Evolutionary conservation across 768 basidiomycete species (phyloP).

Genomic region (Zangia roseola): DNA sequence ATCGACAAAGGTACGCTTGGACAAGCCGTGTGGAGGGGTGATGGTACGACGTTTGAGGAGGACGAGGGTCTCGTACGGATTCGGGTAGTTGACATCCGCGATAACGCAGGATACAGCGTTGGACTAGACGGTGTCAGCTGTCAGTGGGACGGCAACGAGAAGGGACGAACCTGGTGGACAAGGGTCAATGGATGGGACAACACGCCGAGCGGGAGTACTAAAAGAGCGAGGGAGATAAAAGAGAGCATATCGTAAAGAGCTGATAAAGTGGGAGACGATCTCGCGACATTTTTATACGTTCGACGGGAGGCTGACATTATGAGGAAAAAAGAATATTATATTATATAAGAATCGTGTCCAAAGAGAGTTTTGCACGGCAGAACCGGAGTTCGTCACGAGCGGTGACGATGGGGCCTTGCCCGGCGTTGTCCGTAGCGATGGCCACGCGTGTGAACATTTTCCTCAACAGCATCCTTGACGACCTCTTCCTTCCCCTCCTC

Average conservation of each 20-base stretch:
- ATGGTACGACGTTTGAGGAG: conserved; percentile 24
- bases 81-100: conserved; percentile 25
- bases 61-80: conserved; percentile 19
- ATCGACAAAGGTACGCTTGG: conserved; percentile 22
- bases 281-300: no score
- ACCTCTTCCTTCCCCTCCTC: conserved; percentile 34
- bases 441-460: conserved; percentile 42
- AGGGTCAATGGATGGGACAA: conserved; percentile 19
- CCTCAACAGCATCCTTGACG: conserved; percentile 42
- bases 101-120: conserved; percentile 22
- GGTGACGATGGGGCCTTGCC: conserved; percentile 44
- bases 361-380: conserved; percentile 32
- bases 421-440: conserved; percentile 43
- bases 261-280: no score
- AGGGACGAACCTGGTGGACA: conserved; percentile 7
- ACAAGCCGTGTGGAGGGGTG: conserved; percentile 22
- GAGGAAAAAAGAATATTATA: not conserved
- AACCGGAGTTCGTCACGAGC: conserved; percentile 41
- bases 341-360: conserved; percentile 27
- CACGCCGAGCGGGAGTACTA: conserved; percentile 18
- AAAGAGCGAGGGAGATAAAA: conserved; percentile 14
- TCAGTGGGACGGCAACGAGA: not conserved
- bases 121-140: conserved; percentile 2
- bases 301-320: no score
- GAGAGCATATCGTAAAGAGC: conserved; percentile 24